These are phyloP conservation scores for Macrophomina tecta DNA, from an alignment of 2,329 filamentous ascomycete genomes.

Conservation along the genomic window DNA sequence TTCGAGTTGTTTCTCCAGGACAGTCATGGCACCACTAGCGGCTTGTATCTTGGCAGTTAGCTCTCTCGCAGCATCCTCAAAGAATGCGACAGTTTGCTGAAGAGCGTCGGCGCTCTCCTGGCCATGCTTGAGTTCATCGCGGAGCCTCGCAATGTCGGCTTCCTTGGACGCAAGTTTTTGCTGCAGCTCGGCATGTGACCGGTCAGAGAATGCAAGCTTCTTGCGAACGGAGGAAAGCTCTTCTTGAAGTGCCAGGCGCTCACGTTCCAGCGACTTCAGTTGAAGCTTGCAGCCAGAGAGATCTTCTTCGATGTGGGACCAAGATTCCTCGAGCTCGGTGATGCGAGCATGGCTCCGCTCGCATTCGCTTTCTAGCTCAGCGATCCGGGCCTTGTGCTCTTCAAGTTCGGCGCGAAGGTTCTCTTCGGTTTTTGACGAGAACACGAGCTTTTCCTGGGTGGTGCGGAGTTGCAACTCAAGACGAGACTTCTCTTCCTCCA, in stretches of 20 bases:
- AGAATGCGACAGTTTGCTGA: constrained; percentile 12
- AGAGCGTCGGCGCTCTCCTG: constrained; percentile 23
- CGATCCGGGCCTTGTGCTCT: constrained; percentile 38
- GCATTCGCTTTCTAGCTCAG: constrained; percentile 34
- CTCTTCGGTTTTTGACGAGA: constrained; percentile 33
- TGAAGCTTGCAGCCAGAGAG: constrained; percentile 31
- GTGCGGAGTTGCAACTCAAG: constrained; percentile 36
- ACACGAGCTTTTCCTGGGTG: constrained; percentile 35
- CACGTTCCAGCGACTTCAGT: constrained; percentile 36
- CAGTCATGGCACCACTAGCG: constrained; percentile 11
- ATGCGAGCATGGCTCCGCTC: constrained; percentile 34
- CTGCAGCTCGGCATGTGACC: constrained; percentile 29
- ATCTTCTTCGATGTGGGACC: constrained; percentile 36
- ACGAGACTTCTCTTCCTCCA: constrained; percentile 38
- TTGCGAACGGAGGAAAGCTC: constrained; percentile 33
- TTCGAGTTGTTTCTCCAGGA: constrained; percentile 27
- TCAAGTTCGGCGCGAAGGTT: constrained; percentile 33
- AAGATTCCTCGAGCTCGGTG: constrained; percentile 36
- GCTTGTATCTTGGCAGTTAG: constrained; percentile 17
- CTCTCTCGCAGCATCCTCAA: constrained; percentile 21
- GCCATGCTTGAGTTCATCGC: constrained; percentile 10
- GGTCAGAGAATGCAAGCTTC: constrained; percentile 35
- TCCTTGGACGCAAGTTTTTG: constrained; percentile 31
- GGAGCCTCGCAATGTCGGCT: constrained; percentile 12
- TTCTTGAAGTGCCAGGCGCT: constrained; percentile 35